These are phyloP conservation scores for Podospora pseudoanserina DNA, from an alignment of 495 filamentous ascomycete species.

Conservation along the genomic window DNA sequence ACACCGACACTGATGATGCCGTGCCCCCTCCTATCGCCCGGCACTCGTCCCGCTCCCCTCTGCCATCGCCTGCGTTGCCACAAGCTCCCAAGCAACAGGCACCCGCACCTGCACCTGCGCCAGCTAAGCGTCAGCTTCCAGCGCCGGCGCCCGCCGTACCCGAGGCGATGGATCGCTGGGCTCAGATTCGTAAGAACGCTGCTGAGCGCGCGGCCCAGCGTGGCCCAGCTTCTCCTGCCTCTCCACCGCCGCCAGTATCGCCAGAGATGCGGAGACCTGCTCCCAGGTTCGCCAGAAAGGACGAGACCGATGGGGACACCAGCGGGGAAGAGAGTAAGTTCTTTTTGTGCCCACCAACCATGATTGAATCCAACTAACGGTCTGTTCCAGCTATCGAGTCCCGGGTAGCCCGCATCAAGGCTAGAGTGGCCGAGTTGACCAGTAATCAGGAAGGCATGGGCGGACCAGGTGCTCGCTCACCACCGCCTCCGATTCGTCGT, in stretches of 20 bases:
- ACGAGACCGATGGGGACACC: slow-evolving; percentile 69
- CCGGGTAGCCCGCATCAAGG: slow-evolving; percentile 95
- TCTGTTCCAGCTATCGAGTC: slow-evolving; percentile 76
- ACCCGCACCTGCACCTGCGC: slow-evolving; percentile 22
- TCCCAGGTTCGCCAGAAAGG: slow-evolving; percentile 50
- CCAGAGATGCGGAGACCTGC: slow-evolving; percentile 27
- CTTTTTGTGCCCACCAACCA: neutral
- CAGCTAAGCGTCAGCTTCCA: slow-evolving; percentile 12
- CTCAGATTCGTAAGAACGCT: slow-evolving; percentile 91
- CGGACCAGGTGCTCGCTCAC: slow-evolving; percentile 13
- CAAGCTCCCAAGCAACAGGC: slow-evolving; percentile 22
- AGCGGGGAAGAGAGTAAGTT: slow-evolving; percentile 94
- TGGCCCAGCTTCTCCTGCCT: slow-evolving; percentile 54
- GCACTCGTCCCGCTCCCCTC: slow-evolving; percentile 25
- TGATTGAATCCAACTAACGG: slow-evolving; percentile 29
- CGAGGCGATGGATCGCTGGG: slow-evolving; percentile 73
- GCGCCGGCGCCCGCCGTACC: slow-evolving; percentile 21
- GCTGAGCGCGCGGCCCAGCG: slow-evolving; percentile 66
- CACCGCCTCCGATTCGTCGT: slow-evolving; percentile 27
- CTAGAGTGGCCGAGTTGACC: slow-evolving; percentile 90
- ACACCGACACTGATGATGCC: slow-evolving; percentile 43
- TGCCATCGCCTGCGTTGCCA: slow-evolving; percentile 21
- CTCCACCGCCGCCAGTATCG: slow-evolving; percentile 57
- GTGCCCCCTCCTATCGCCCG: slow-evolving; percentile 44
- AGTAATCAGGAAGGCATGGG: slow-evolving; percentile 48